These are phyloP conservation scores for Chrysosporium queenslandicum DNA, from an alignment of 2,329 filamentous ascomycete species.

Conservation along the genomic window DNA sequence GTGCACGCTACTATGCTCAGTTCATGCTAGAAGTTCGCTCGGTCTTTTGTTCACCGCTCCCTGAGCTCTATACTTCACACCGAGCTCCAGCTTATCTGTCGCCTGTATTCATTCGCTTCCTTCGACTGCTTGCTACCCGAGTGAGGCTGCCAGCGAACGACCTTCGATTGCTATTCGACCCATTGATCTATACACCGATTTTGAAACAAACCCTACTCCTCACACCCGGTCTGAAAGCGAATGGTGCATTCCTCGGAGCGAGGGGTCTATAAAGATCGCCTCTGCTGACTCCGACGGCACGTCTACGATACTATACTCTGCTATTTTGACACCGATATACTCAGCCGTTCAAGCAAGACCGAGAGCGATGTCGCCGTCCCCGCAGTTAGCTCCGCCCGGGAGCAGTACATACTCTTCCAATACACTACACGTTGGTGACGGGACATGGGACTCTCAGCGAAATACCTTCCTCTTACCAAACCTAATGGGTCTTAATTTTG, in stretches of 20 bases:
- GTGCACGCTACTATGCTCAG: background rate
- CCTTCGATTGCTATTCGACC: background rate
- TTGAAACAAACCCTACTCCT: background rate
- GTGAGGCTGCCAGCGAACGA: background rate
- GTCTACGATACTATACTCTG: background rate
- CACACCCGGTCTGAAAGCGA: slow-evolving; percentile 20
- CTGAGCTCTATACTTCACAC: background rate
- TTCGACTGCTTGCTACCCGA: background rate
- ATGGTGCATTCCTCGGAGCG: slow-evolving; percentile 37
- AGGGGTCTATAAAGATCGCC: slow-evolving; percentile 39
- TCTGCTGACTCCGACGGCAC: slow-evolving; percentile 24
- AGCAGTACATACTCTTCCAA: slow-evolving; percentile 52
- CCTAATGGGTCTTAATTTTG: slow-evolving; percentile 54
- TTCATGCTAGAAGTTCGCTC: background rate
- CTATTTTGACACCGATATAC: background rate
- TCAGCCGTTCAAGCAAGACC: too few relatives aligned
- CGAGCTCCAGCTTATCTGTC: too few relatives aligned
- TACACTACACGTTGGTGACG: slow-evolving; percentile 55
- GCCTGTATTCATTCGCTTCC: background rate
- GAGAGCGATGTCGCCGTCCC: slow-evolving; percentile 29
- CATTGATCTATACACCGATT: background rate
- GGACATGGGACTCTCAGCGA: slow-evolving; percentile 53
- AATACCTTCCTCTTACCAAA: slow-evolving; percentile 57
- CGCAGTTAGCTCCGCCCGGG: slow-evolving; percentile 46
- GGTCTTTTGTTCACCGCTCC: slow-evolving; percentile 2